Evolutionary conservation across 345 rosid species (phyloP).

Genomic region (Moricandia moricandioides): DNA sequence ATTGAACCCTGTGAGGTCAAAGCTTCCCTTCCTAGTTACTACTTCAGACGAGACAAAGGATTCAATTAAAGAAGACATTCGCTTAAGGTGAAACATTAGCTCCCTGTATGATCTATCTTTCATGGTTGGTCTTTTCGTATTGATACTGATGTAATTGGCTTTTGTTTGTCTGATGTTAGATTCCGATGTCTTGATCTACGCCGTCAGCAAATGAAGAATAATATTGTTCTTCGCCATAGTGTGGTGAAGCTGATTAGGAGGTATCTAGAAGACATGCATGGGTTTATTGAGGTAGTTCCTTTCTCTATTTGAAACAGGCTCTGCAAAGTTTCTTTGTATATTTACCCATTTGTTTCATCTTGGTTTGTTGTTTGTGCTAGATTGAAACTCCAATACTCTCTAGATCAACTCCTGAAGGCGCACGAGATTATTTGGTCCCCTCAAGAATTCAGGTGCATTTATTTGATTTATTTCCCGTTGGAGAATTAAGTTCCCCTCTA

Average conservation of each 20-base stretch:
- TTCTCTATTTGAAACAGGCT: conserved; percentile 9
- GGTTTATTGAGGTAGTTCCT: conserved; percentile 72
- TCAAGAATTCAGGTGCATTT: conserved; percentile 86
- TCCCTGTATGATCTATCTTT: not conserved
- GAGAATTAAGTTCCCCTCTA: not conserved
- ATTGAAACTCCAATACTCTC: conserved; percentile 97
- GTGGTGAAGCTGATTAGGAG: conserved; percentile 86
- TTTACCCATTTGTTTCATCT: conserved; percentile 30
- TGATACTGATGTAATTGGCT: conserved; percentile 6
- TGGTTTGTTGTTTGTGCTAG: conserved; percentile 62
- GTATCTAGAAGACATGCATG: conserved; percentile 77
- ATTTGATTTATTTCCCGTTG: not conserved
- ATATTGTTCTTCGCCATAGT: conserved; percentile 76
- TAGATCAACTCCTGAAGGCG: conserved; percentile 98
- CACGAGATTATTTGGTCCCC: conserved; percentile 94
- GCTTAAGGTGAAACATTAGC: conserved; percentile 60
- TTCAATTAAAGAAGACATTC: conserved; percentile 75
- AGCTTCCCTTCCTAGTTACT: conserved; percentile 79
- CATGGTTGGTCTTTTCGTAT: conserved; percentile 5
- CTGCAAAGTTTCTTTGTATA: not conserved
- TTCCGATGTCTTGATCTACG: conserved; percentile 93
- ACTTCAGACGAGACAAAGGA: conserved; percentile 77
- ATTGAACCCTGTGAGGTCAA: conserved; percentile 70
- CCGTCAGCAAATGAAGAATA: conserved; percentile 79
- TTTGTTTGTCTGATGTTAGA: conserved; percentile 33